Evolutionary conservation across 1,284 basidiomycete species (phyloP).

Genomic region (Trichosporon faecale): DNA sequence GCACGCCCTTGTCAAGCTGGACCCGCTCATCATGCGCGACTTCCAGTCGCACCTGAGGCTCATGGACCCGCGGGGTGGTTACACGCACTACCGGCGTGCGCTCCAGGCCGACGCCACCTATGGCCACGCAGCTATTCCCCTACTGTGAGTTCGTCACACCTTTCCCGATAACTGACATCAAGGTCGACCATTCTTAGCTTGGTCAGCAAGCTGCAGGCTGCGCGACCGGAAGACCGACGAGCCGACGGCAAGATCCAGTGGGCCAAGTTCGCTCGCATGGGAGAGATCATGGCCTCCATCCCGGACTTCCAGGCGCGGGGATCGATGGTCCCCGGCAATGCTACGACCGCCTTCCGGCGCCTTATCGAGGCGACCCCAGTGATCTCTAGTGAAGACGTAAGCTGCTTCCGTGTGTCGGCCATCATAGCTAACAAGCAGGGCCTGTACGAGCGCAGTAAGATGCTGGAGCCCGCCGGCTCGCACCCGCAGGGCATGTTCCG

Average conservation of each 20-base stretch:
- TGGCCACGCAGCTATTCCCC: slow-evolving; percentile 45
- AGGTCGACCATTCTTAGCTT: slow-evolving; percentile 37
- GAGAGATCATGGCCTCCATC: slow-evolving; percentile 41
- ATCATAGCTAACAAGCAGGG: slow-evolving; percentile 30
- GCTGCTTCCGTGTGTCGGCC: slow-evolving; percentile 16
- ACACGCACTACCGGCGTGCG: slow-evolving; percentile 41
- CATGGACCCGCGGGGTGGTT: slow-evolving; percentile 48
- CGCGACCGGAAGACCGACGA: slow-evolving; percentile 37
- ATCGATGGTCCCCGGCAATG: slow-evolving; percentile 28
- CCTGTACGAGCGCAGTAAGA: slow-evolving; percentile 35
- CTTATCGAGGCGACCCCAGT: slow-evolving; percentile 40
- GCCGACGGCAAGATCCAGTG: slow-evolving; percentile 41
- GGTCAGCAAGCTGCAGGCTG: slow-evolving; percentile 39
- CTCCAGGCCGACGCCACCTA: slow-evolving; percentile 43
- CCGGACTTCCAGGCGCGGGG: slow-evolving; percentile 41
- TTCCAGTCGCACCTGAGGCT: slow-evolving; percentile 44
- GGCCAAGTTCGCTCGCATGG: slow-evolving; percentile 47
- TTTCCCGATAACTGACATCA: not conserved
- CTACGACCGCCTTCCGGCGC: slow-evolving; percentile 29
- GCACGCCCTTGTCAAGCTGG: slow-evolving; percentile 34
- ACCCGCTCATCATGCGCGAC: slow-evolving; percentile 33
- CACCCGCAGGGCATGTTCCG: slow-evolving; percentile 22
- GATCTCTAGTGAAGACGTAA: slow-evolving; percentile 45
- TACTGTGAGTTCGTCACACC: slow-evolving; percentile 36
- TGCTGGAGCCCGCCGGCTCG: slow-evolving; percentile 28